Conservation (phyloP, 345 rosid genomes). For the Conringia planisiliqua region DNA sequence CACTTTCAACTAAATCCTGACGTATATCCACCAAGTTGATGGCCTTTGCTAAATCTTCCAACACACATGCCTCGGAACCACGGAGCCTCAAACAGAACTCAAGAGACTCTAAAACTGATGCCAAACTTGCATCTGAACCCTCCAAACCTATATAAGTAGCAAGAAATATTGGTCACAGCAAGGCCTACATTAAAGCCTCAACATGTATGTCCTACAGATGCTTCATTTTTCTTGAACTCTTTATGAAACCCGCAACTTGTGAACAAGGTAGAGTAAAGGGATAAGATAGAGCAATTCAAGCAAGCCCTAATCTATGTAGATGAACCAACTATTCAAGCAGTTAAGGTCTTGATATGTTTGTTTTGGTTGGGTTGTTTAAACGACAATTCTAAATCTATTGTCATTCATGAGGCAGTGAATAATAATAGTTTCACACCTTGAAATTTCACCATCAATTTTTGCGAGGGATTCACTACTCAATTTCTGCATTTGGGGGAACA, state of each 20-base stretch:
- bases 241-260: neutral
- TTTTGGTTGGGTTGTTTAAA: neutral
- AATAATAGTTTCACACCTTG: neutral
- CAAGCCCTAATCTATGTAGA: neutral
- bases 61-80: constrained; percentile 85
- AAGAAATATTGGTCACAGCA: neutral
- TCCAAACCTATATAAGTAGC: constrained; percentile 54
- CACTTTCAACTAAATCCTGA: constrained; percentile 82
- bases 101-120: constrained; percentile 76
- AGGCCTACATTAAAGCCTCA: neutral
- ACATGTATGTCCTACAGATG: neutral
- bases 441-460: neutral
- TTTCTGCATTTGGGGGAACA: neutral
- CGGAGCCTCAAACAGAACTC: constrained; percentile 87
- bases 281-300: neutral
- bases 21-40: constrained; percentile 74
- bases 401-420: neutral
- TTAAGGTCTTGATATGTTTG: neutral
- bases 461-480: neutral
- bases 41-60: constrained; percentile 85
- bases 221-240: neutral
- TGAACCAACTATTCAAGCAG: neutral
- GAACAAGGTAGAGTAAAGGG: neutral
- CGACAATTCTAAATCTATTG: neutral
- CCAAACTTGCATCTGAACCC: constrained; percentile 86